Base-by-base conservation (phyloP, 164 flowering plant genomes). In the Tetrastigma voinierianum region DNA sequence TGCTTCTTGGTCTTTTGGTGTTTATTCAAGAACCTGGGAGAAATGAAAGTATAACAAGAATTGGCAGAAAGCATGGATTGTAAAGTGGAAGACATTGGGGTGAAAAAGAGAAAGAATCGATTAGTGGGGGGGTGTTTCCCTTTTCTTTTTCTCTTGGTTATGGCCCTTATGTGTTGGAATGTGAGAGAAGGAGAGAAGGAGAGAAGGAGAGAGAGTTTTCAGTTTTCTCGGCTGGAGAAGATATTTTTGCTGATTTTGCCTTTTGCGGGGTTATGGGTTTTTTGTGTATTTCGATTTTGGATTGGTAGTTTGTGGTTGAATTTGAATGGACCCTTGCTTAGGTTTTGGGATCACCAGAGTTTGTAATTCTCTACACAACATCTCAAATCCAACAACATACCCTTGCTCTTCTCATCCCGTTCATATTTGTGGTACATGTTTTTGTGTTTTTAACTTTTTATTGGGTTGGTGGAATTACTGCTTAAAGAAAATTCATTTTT, bases 31-130 rank as follows among this genome's bases (percentile, higher is more conserved):
- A 71, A 61, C 53, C 71, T 64, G 2, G 74, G 77, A 16, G 82
- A 73, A 32, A 78, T 52, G 45, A 81, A 68, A 0, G 68, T 66
- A 69, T 32, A 32, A 32, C 71, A 75, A 20, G 74, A 60, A 62
- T 73, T 77, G 25, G 87, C 79, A 57, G 83, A 83, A 61, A 84
- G 20, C 68, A 82, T 40, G 12, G 84, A 81, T 44, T 84, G 84
- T 13, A 84, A 70, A 49, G 81, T 68, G 61, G 69, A 74, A 20
- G 82, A 82, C 90, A 86, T 83, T 17, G 19, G 40, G 40, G 6
- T 32, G 0, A 32, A 32, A 32, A 32, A 32, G 40, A 32, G 40
- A 4, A 32, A 32, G 8, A 32, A 32, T 32, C 40, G 40, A 7
- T 32, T 32, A 32, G 0, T 32, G 40, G 40, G 40, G 6, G n/a